Percentiles rank a stretch among this genome's conserved stretches.
Conservation (phyloP, 2,329 filamentous ascomycete genomes). For the Trichocomaceae sp. region DNA sequence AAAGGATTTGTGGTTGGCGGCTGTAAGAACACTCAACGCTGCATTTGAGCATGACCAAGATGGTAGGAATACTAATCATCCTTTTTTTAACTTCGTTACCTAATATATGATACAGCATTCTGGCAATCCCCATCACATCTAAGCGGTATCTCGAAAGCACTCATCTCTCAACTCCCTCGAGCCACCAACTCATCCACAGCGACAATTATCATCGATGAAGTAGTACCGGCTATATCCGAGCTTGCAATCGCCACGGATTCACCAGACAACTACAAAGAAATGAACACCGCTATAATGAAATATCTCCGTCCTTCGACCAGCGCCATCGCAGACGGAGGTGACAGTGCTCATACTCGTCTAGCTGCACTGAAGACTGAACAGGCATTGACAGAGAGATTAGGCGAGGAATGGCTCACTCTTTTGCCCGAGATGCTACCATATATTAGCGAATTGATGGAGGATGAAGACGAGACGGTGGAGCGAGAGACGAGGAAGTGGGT, state of each 20-base stretch:
- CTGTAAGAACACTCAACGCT: constrained; percentile 64
- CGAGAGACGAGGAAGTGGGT: constrained; percentile 87
- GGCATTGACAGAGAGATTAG: constrained; percentile 68
- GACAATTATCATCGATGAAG: constrained; percentile 46
- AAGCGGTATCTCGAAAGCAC: constrained; percentile 58
- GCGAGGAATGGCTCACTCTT: constrained; percentile 88
- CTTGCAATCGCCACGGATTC: constrained; percentile 75
- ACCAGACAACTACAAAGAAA: constrained; percentile 80
- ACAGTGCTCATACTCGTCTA: constrained; percentile 64
- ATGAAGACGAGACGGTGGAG: constrained; percentile 92
- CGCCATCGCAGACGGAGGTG: constrained; percentile 33
- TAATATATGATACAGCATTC: constrained; percentile 52
- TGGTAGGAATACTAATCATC: constrained; percentile 34
- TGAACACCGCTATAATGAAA: constrained; percentile 72
- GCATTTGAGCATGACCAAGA: constrained; percentile 87
- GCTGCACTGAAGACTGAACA: constrained; percentile 79
- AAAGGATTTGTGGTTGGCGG: constrained; percentile 59
- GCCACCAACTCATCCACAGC: constrained; percentile 33
- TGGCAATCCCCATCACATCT: constrained; percentile 93
- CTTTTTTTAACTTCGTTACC: background rate
- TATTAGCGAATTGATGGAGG: constrained; percentile 91
- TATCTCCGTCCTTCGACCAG: constrained; percentile 58
- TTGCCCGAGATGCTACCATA: constrained; percentile 94
- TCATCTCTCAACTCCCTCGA: constrained; percentile 61
- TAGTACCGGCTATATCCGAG: constrained; percentile 71